Evolutionary conservation across 768 basidiomycete genomes (phyloP), one percentile per base, ranked within the genome.

Genomic region (Tricholoma furcatifolium): DNA sequence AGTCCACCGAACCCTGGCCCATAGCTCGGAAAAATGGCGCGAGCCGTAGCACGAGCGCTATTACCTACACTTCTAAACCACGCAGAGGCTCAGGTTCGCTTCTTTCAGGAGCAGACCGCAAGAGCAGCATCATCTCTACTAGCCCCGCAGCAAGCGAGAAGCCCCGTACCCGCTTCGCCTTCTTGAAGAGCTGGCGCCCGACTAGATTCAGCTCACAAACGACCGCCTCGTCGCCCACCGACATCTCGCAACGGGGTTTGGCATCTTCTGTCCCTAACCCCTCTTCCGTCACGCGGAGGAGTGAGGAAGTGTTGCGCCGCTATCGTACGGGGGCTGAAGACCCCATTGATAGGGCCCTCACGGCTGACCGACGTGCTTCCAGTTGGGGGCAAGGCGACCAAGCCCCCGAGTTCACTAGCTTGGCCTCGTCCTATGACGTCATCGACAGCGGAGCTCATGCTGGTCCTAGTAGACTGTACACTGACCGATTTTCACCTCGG

Each of bases 361-460:
- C 70, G 1, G 74, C 76, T 30, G 82, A 79, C 23, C 73, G 80
- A 53, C 73, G 85, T 5, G 85, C 85, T 9, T 82, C 84, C 45
- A 85, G 84, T 60, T 86, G 84, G 85, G 84, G 82, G 0, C 71
- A 72, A 45, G 74, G 70, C 17, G 83, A 72, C 69, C 58, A 75
- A 64, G 62, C 62, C n/a, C 46, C 56, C 20, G 72, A 74, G 59
- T 66, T 68, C 53, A 48, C 65, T 55, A 63, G 72, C 53, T 43
- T 73, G 65, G 67, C 58, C 48, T 70, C 60, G 41, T 74, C 75
- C 39, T 68, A 75, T 58, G 70, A 74, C 50, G 55, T 80, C 42
- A 72, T 79, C 52, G 77, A 78, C 21, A 72, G 74, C 36, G 79
- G 73, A 10, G 72, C 69, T 55, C 59, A 39, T 17, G 55, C 54